Conservation (phyloP, 352 stramenopile species). For the Phytophthora aleatoria region DNA sequence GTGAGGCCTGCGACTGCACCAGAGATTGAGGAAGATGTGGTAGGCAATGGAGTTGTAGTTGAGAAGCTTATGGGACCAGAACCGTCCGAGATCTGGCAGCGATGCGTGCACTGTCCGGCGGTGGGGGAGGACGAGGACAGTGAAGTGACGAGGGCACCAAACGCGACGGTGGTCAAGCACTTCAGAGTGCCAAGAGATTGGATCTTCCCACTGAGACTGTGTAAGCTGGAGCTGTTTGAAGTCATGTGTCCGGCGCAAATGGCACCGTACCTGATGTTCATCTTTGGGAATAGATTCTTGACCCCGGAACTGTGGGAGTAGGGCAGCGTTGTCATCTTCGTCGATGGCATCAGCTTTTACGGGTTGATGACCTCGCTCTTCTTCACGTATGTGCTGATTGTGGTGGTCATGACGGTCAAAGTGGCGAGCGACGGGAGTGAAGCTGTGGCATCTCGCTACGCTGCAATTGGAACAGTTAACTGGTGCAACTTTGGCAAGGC, state of each 20-base stretch:
- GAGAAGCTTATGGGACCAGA: conserved; percentile 42
- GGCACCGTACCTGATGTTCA: conserved; percentile 48
- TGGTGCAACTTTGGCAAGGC: conserved; percentile 82
- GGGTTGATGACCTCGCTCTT: background rate
- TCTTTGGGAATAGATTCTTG: conserved; percentile 61
- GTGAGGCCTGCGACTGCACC: conserved; percentile 17
- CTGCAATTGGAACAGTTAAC: conserved; percentile 60
- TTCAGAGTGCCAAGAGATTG: conserved; percentile 55
- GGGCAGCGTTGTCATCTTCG: background rate
- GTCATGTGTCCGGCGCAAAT: conserved; percentile 53
- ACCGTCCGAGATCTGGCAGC: conserved; percentile 39
- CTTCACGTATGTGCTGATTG: conserved; percentile 32
- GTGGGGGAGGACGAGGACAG: conserved; percentile 23
- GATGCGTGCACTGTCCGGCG: conserved; percentile 44
- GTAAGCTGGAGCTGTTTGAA: conserved; percentile 46
- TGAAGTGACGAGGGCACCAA: conserved; percentile 1
- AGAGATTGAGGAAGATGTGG: conserved; percentile 21
- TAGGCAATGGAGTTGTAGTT: conserved; percentile 31
- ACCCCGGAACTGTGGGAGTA: conserved; percentile 47
- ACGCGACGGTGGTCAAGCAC: conserved; percentile 26
- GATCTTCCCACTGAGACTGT: conserved; percentile 55
- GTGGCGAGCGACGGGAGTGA: conserved; percentile 61
- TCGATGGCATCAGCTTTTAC: background rate
- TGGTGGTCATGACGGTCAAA: conserved; percentile 82
- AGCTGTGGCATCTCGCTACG: conserved; percentile 43